Evolutionary conservation across 495 filamentous ascomycete genomes (phyloP).

Genomic region (Umbilicaria muhlenbergii): DNA sequence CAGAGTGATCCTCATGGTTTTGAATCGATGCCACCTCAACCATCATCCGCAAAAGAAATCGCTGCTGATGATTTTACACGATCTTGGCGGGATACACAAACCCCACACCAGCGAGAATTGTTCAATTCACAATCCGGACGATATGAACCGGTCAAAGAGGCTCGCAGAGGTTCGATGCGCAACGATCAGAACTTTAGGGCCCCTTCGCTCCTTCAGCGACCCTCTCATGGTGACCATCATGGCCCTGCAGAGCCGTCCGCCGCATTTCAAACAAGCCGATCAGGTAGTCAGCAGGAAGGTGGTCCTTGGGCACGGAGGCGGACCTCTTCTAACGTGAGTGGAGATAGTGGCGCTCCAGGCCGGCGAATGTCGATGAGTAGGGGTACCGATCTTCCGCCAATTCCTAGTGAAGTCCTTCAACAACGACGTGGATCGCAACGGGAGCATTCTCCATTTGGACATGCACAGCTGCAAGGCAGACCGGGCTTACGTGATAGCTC

Average conservation of each 20-base stretch:
- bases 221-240: constrained; percentile 35
- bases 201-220: constrained; percentile 67
- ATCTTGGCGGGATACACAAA: constrained; percentile 58
- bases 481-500: constrained; percentile 1
- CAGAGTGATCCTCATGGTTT: constrained; percentile 19
- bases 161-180: constrained; percentile 50
- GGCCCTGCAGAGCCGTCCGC: constrained; percentile 81
- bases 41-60: constrained; percentile 57
- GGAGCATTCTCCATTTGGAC: constrained; percentile 6
- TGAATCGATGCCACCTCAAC: constrained; percentile 26
- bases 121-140: constrained; percentile 90
- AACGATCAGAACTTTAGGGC: constrained; percentile 52
- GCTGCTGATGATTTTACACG: constrained; percentile 90
- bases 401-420: constrained; percentile 23
- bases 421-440: constrained; percentile 11
- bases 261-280: constrained; percentile 73
- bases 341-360: constrained; percentile 60
- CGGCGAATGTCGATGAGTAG: constrained; percentile 39
- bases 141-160: constrained; percentile 76
- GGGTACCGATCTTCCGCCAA: constrained; percentile 27
- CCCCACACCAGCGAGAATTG: constrained; percentile 53
- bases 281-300: constrained; percentile 45
- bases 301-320: constrained; percentile 59
- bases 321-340: constrained; percentile 89
- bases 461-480: background rate